phyloP scores from a whole-genome alignment of 306 rosid genomes.

The Hippophae tibetana region DNA sequence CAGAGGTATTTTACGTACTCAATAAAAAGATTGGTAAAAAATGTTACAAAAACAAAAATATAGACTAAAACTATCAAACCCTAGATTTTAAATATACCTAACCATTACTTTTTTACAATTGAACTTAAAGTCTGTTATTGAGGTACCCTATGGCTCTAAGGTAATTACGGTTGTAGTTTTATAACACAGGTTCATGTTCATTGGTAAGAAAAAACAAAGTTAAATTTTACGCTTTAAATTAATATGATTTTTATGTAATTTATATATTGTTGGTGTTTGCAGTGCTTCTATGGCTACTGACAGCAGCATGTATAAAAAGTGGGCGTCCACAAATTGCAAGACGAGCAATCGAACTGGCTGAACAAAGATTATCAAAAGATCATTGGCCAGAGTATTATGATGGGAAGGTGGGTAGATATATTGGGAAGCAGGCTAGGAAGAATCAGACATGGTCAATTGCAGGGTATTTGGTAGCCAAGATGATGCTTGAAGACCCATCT shows the following conservation, averaged over 20 bases:
- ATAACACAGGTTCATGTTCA: no score
- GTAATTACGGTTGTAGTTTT: no score
- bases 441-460: constrained; percentile 31
- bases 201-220: no score
- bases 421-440: constrained; percentile 28
- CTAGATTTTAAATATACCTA: no score
- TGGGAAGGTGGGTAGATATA: constrained; percentile 24
- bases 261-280: background rate
- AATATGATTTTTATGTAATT: background rate
- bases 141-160: no score
- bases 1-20: no score
- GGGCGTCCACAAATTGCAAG: constrained; percentile 30
- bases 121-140: no score
- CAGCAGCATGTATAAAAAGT: constrained; percentile 25
- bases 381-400: constrained; percentile 35
- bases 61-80: no score
- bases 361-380: constrained; percentile 26
- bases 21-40: no score
- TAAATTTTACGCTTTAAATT: no score
- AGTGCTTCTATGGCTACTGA: constrained; percentile 32
- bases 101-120: no score
- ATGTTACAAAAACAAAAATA: no score
- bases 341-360: constrained; percentile 26
- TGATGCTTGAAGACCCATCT: constrained; percentile 35
- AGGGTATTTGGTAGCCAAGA: constrained; percentile 34